These are phyloP conservation scores for Hemileia vastatrix DNA, from an alignment of 1,284 basidiomycete species.

Conservation along the genomic window DNA sequence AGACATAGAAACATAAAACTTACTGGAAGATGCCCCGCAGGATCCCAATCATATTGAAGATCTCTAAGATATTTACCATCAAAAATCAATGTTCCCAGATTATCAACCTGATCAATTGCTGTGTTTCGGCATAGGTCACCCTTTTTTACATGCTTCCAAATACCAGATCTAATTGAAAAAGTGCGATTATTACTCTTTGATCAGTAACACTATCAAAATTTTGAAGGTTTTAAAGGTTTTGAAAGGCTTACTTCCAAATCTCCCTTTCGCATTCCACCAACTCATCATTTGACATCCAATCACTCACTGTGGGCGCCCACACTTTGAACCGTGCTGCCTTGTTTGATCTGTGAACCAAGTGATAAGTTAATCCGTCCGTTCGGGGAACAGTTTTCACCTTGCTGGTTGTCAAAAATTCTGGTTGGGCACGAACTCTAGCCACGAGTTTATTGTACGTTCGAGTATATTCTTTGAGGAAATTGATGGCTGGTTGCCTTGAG, in stretches of 20 bases:
- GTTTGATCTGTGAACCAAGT: slow-evolving; percentile 32
- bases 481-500: not conserved
- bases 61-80: slow-evolving; percentile 43
- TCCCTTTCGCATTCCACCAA: slow-evolving; percentile 35
- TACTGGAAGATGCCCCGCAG: slow-evolving; percentile 44
- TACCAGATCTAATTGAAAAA: slow-evolving; percentile 32
- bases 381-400: not conserved
- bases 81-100: slow-evolving; percentile 40
- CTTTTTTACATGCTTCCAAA: slow-evolving; percentile 38
- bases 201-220: not conserved
- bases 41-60: slow-evolving; percentile 40
- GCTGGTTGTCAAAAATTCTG: too few relatives aligned
- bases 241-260: slow-evolving; percentile 20
- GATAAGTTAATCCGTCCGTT: not conserved
- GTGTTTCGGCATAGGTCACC: slow-evolving; percentile 46
- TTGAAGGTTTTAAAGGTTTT: not conserved
- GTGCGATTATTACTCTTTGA: too few relatives aligned
- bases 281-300: slow-evolving; percentile 34
- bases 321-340: slow-evolving; percentile 41
- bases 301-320: slow-evolving; percentile 37
- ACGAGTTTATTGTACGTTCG: not conserved
- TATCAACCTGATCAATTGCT: slow-evolving; percentile 38
- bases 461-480: not conserved
- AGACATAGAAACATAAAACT: not conserved
- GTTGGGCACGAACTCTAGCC: not conserved